Conservation (phyloP, 202 grass and related monocot genomes). For the Bolboschoenoplectus hybrid region DNA sequence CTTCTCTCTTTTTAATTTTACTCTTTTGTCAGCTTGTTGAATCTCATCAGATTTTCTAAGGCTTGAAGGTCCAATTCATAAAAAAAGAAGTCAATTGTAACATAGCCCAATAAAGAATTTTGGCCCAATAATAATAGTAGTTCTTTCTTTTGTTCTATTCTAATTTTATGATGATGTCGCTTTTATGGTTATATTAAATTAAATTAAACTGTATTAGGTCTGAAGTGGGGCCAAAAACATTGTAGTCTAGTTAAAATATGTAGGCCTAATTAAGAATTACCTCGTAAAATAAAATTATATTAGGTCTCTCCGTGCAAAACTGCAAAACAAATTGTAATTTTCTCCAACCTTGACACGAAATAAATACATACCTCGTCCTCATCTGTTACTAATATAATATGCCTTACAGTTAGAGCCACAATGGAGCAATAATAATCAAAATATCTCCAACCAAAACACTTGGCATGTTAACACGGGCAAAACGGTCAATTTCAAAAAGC, state of each 20-base stretch:
- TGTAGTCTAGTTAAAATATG: neutral
- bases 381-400: neutral
- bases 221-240: neutral
- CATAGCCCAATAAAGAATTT: neutral
- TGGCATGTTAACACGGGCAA: neutral
- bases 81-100: neutral
- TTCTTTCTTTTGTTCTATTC: neutral
- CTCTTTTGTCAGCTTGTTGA: neutral
- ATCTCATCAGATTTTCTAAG: neutral
- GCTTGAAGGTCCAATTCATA: neutral
- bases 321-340: neutral
- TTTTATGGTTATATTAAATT: no score
- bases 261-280: neutral
- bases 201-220: neutral
- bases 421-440: neutral
- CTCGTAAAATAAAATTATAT: no score
- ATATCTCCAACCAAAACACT: neutral
- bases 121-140: neutral
- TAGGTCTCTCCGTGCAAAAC: neutral
- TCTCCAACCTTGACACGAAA: neutral
- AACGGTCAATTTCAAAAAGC: slow-evolving; percentile 10
- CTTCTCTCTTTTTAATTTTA: neutral
- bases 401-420: neutral
- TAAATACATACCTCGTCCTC: neutral
- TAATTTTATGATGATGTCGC: neutral